Base-by-base conservation (phyloP, 2,329 filamentous ascomycete genomes). In the Xylariaceae sp. region DNA sequence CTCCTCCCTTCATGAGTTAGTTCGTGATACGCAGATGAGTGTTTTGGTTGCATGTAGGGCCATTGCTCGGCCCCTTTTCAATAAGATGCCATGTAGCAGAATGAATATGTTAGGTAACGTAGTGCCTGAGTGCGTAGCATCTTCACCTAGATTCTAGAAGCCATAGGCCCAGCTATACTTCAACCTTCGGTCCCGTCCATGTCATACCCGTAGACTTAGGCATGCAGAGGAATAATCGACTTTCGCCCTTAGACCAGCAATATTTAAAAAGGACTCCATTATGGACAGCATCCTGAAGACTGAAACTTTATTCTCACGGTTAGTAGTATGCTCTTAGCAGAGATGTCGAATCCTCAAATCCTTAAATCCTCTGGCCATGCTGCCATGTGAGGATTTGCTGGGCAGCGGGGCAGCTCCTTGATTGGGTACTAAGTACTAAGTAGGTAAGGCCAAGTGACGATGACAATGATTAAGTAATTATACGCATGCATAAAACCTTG, bases 351-450 rank as follows among this genome's bases (percentile, higher is more conserved):
- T 59, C n/a, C n/a, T n/a, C n/a, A n/a, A n/a, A n/a, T n/a, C n/a
- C n/a, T n/a, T n/a, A n/a, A n/a, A n/a, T n/a, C 56, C 56, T 55
- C 14, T 12, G 18, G 41, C n/a, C n/a, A n/a, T n/a, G n/a, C n/a
- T n/a, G 20, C 20, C n/a, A 40, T 2, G 40, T 37, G 49, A 56
- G 55, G 50, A 53, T 54, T 53, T 47, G 20, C 18, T 53, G 23
- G 41, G 45, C 21, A 20, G 48, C 20, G 44, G 48, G 41, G 47
- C 40, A 19, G 29, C 42, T 29, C 29, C 44, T 21, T 18, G 37
- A 46, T 50, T 41, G 44, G 51, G 26, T 29, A 29, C 26, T n/a
- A n/a, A n/a, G n/a, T n/a, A n/a, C n/a, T n/a, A n/a, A n/a, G n/a
- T n/a, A n/a, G n/a, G 14, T 44, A 54, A 47, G 48, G 52, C 41